phyloP scores from a whole-genome alignment of 768 basidiomycete genomes.

The Tricholoma terreum region DNA sequence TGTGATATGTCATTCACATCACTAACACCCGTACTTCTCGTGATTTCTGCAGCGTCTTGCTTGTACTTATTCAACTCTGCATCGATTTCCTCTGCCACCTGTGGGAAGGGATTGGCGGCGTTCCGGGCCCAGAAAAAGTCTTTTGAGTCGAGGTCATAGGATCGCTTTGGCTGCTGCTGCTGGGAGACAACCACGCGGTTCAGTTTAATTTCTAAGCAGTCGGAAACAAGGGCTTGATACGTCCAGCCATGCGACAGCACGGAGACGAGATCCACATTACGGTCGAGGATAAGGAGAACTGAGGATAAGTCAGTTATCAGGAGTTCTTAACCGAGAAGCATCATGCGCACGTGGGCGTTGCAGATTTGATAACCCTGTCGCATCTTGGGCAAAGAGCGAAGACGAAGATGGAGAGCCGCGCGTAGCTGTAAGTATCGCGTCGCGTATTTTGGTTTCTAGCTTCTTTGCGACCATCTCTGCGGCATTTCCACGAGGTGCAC shows the following conservation, averaged over 20 bases:
- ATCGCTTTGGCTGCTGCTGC: slow-evolving; percentile 63
- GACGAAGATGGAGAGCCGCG: slow-evolving; percentile 51
- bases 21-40: slow-evolving; percentile 91
- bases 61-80: slow-evolving; percentile 88
- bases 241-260: slow-evolving; percentile 98
- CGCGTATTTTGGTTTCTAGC: slow-evolving; percentile 87
- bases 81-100: slow-evolving; percentile 98
- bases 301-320: slow-evolving; percentile 11
- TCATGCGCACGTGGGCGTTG: slow-evolving; percentile 70
- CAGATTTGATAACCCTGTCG: slow-evolving; percentile 79
- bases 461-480: slow-evolving; percentile 99
- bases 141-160: slow-evolving; percentile 95
- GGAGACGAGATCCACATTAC: slow-evolving; percentile 92
- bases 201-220: slow-evolving; percentile 95
- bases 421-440: slow-evolving; percentile 71
- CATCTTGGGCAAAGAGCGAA: slow-evolving; percentile 73
- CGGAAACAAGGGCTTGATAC: slow-evolving; percentile 96
- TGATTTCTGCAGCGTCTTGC: slow-evolving; percentile 95
- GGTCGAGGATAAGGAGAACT: slow-evolving; percentile 93
- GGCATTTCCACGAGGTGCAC: slow-evolving; percentile 92
- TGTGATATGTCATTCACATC: slow-evolving; percentile 95
- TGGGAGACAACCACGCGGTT: slow-evolving; percentile 87
- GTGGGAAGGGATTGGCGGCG: slow-evolving; percentile 94
- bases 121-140: slow-evolving; percentile 99
- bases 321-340: not conserved